Conservation (phyloP, 2,329 filamentous ascomycete species). For the Xylaria sp. region DNA sequence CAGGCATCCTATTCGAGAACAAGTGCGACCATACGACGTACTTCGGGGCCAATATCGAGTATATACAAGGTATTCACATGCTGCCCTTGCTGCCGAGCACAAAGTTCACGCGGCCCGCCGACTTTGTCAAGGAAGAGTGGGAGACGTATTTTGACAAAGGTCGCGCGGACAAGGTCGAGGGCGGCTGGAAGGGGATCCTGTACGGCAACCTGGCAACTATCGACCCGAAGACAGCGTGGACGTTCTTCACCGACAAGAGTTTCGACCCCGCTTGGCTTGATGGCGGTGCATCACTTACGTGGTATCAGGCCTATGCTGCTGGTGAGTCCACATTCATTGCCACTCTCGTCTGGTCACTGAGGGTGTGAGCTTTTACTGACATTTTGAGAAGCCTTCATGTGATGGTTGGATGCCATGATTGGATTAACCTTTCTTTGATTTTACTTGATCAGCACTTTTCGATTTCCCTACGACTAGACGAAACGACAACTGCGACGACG, state of each 20-base stretch:
- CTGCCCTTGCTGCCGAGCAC: constrained; percentile 68
- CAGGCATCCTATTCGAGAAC: constrained; percentile 84
- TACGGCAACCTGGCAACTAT: constrained; percentile 82
- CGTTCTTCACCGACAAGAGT: constrained; percentile 71
- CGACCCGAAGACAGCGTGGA: constrained; percentile 71
- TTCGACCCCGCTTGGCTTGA: constrained; percentile 77
- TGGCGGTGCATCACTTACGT: constrained; percentile 81
- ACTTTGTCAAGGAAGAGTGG: constrained; percentile 86
- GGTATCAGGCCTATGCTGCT: constrained; percentile 82
- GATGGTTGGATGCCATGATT: constrained; percentile 8
- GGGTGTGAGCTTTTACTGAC: constrained; percentile 8
- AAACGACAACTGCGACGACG: not conserved
- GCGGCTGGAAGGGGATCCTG: constrained; percentile 86
- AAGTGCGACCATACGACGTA: constrained; percentile 94
- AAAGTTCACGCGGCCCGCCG: constrained; percentile 66
- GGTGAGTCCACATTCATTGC: constrained; percentile 55
- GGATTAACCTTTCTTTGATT: not conserved
- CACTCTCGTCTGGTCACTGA: not conserved
- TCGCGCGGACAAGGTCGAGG: constrained; percentile 66
- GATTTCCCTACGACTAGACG: not conserved
- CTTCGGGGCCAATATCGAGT: constrained; percentile 76
- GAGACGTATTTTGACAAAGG: constrained; percentile 74
- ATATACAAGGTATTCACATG: constrained; percentile 77
- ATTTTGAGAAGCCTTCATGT: constrained; percentile 38
- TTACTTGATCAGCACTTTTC: not conserved